Percentiles rank a stretch among this genome's conserved stretches.
These are phyloP conservation scores for Lunularia cruciata DNA, from an alignment of 225 moss, liverwort and hornwort genomes.

Conservation along the genomic window DNA sequence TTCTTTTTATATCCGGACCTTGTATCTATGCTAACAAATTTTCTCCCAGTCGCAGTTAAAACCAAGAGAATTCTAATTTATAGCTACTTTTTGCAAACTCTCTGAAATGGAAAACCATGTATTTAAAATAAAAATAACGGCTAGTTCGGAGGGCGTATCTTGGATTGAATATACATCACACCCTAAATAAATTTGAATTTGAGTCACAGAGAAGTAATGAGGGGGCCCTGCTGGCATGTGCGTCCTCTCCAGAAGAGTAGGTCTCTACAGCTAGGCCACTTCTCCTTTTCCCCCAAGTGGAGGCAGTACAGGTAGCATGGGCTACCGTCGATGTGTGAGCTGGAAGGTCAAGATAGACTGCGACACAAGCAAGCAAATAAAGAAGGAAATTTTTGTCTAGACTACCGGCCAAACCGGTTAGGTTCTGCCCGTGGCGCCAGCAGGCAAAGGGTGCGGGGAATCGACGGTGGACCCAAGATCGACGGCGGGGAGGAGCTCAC, in stretches of 20 bases:
- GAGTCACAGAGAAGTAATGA: background rate
- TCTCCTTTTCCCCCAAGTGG: background rate
- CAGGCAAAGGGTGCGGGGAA: conserved; percentile 42
- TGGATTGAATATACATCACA: too few relatives aligned
- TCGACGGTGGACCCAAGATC: conserved; percentile 35
- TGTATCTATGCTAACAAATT: too few relatives aligned
- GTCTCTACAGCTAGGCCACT: background rate
- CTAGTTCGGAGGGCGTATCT: too few relatives aligned
- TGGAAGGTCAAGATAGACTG: background rate
- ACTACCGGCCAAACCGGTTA: conserved; percentile 43
- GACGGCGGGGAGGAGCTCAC: conserved; percentile 27
- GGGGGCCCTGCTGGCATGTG: conserved; percentile 10
- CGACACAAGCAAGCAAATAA: background rate
- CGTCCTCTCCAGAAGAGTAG: background rate
- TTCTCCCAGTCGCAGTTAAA: too few relatives aligned
- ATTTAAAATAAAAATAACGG: too few relatives aligned
- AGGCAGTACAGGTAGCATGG: background rate
- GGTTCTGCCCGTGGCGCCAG: conserved; percentile 39
- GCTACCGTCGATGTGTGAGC: background rate
- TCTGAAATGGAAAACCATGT: too few relatives aligned
- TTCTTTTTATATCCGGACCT: too few relatives aligned
- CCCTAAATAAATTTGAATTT: conserved; percentile 15
- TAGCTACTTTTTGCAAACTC: too few relatives aligned
- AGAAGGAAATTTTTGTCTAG: conserved; percentile 17
- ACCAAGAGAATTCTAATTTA: too few relatives aligned